phyloP scores from a whole-genome alignment of 495 filamentous ascomycete species.

The Trichodelitschia bisporula region DNA sequence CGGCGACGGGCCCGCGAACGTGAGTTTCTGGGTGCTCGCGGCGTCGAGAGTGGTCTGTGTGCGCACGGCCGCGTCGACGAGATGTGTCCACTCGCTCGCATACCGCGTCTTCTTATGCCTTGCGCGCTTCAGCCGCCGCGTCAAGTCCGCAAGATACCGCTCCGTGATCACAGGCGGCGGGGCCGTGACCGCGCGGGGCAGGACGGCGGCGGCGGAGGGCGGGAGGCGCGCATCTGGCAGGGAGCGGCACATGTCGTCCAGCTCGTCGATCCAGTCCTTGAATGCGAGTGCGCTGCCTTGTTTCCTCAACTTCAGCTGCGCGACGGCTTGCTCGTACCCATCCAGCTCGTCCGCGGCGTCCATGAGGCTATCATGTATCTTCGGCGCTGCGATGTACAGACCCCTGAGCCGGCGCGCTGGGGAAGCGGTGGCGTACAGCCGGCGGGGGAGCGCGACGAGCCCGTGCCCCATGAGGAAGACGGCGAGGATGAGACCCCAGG shows the following conservation, averaged over 20 bases:
- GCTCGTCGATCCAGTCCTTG: constrained; percentile 84
- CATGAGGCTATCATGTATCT: constrained; percentile 62
- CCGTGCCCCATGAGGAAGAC: constrained; percentile 97
- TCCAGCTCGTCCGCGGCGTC: constrained; percentile 65
- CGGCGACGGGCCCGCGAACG: constrained; percentile 34
- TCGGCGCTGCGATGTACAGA: constrained; percentile 57
- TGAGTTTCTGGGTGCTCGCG: constrained; percentile 50
- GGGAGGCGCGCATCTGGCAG: constrained; percentile 38
- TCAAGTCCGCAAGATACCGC: constrained; percentile 75
- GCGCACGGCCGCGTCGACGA: constrained; percentile 45
- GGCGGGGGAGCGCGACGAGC: constrained; percentile 69
- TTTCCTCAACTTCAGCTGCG: constrained; percentile 55
- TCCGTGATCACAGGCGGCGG: constrained; percentile 73
- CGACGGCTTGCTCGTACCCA: constrained; percentile 54
- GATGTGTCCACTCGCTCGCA: constrained; percentile 57
- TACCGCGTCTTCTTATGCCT: constrained; percentile 65
- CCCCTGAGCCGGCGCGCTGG: constrained; percentile 43
- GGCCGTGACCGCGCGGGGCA: constrained; percentile 13
- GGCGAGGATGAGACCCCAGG: constrained; percentile 71
- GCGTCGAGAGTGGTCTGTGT: constrained; percentile 72
- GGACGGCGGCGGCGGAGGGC: constrained; percentile 17
- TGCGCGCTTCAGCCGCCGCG: constrained; percentile 52
- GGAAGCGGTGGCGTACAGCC: constrained; percentile 50
- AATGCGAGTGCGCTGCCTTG: constrained; percentile 58
- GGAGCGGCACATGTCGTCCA: constrained; percentile 53